phyloP scores from a whole-genome alignment of 805 yeast species.

The Suhomyces canberraensis region DNA sequence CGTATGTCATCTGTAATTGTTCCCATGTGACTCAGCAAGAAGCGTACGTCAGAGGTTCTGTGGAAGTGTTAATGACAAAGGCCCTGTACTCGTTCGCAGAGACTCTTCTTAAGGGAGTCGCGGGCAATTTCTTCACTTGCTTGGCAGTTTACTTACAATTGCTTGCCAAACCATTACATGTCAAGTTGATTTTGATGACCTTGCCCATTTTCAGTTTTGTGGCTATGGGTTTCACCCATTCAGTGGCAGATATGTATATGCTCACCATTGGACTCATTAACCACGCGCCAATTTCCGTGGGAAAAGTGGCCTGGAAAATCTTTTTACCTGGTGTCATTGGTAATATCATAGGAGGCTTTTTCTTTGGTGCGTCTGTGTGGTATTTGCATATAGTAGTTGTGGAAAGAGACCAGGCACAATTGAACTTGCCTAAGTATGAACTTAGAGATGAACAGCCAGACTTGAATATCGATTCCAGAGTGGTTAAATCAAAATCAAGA shows the following conservation, averaged over 20 bases:
- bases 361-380: slow-evolving; percentile 68
- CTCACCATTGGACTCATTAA: slow-evolving; percentile 65
- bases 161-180: slow-evolving; percentile 78
- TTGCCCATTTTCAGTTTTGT: slow-evolving; percentile 78
- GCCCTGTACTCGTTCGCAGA: slow-evolving; percentile 50
- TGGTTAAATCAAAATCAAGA: slow-evolving; percentile 43
- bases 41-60: slow-evolving; percentile 46
- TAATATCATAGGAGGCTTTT: slow-evolving; percentile 73
- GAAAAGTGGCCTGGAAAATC: slow-evolving; percentile 66
- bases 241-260: slow-evolving; percentile 78
- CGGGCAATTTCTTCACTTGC: slow-evolving; percentile 75
- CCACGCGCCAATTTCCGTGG: slow-evolving; percentile 62
- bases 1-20: slow-evolving; percentile 58
- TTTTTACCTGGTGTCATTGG: slow-evolving; percentile 72
- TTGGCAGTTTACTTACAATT: slow-evolving; percentile 74
- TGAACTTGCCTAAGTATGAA: slow-evolving; percentile 66
- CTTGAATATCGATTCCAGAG: slow-evolving; percentile 73
- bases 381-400: slow-evolving; percentile 70
- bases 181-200: slow-evolving; percentile 58
- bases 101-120: slow-evolving; percentile 66
- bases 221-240: slow-evolving; percentile 73
- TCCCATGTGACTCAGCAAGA: slow-evolving; percentile 47
- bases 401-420: slow-evolving; percentile 60
- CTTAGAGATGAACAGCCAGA: slow-evolving; percentile 81
- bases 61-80: slow-evolving; percentile 43